These are phyloP conservation scores for Neobulgaria alba DNA, from an alignment of 2,329 filamentous ascomycete species.

Conservation along the genomic window DNA sequence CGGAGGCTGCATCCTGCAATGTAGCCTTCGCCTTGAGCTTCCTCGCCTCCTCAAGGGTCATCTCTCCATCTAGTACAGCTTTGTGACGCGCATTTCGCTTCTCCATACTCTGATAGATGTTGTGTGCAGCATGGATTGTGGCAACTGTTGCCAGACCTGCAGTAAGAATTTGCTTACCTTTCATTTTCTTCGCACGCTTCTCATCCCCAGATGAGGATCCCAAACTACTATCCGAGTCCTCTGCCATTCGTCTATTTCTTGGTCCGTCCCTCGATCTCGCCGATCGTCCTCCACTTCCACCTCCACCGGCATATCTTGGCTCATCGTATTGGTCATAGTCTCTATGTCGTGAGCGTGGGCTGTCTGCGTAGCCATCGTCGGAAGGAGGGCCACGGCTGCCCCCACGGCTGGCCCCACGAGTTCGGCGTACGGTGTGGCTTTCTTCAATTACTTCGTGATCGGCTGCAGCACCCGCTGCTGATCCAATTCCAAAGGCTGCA, in stretches of 20 bases:
- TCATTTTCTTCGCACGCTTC: constrained; percentile 52
- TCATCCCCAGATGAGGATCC: constrained; percentile 55
- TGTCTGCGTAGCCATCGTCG: constrained; percentile 16
- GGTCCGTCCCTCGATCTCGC: constrained; percentile 18
- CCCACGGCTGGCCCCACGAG: too few relatives aligned
- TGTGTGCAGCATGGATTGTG: constrained; percentile 61
- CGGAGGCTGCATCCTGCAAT: constrained; percentile 54
- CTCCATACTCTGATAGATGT: constrained; percentile 54
- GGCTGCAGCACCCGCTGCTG: constrained; percentile 30
- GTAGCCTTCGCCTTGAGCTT: constrained; percentile 55
- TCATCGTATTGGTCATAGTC: constrained; percentile 22
- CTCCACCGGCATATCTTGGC: constrained; percentile 24
- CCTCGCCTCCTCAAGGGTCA: constrained; percentile 51
- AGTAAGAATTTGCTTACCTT: constrained; percentile 57
- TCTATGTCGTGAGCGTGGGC: constrained; percentile 19
- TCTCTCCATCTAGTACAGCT: constrained; percentile 53
- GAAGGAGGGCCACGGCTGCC: too few relatives aligned
- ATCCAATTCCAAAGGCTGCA: constrained; percentile 53
- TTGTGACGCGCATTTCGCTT: constrained; percentile 52
- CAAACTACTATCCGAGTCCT: constrained; percentile 40
- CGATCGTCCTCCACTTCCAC: constrained; percentile 14
- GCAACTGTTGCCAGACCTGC: constrained; percentile 59
- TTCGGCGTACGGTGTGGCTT: constrained; percentile 14
- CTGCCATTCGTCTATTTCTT: constrained; percentile 23
- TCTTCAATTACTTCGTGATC: constrained; percentile 21